phyloP scores from a whole-genome alignment of 768 basidiomycete species.

The Termitomyces sp. region DNA sequence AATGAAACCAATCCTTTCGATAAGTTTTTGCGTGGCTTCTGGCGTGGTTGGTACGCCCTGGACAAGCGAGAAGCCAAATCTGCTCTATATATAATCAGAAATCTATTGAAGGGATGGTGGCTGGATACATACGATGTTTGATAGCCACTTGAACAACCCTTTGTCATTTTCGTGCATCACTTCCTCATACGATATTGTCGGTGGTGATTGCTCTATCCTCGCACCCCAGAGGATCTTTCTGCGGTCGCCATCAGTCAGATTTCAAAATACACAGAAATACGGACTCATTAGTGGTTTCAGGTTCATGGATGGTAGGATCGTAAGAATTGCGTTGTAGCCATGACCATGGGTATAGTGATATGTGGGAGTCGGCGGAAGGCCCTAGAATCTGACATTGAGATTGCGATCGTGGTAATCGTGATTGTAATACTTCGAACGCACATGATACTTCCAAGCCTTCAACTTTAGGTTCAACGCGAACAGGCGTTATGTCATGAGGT shows the following conservation, averaged over 20 bases:
- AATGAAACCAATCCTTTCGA: conserved; percentile 77
- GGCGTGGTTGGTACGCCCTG: conserved; percentile 73
- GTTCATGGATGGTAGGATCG: conserved; percentile 51
- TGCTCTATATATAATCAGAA: conserved; percentile 43
- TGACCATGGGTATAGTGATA: conserved; percentile 83
- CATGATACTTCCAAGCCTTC: conserved; percentile 75
- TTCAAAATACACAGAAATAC: conserved; percentile 13
- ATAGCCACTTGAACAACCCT: conserved; percentile 77
- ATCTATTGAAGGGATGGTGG: neutral
- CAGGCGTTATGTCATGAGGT: conserved; percentile 64
- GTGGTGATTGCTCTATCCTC: conserved; percentile 68
- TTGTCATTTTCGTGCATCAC: conserved; percentile 59
- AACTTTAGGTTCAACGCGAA: conserved; percentile 43
- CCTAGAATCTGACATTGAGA: conserved; percentile 26
- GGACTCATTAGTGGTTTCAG: conserved; percentile 35
- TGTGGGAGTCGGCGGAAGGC: conserved; percentile 56
- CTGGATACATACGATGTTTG: conserved; percentile 59
- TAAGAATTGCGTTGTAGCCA: conserved; percentile 81
- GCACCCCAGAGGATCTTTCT: conserved; percentile 81
- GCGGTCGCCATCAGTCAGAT: neutral
- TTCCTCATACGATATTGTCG: conserved; percentile 66
- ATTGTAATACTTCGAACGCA: conserved; percentile 26
- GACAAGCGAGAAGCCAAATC: conserved; percentile 87
- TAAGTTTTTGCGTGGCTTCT: conserved; percentile 78
- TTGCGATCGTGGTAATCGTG: neutral